Evolutionary conservation across 2,329 filamentous ascomycete genomes (phyloP).

Genomic region (Fusarium penzigii): DNA sequence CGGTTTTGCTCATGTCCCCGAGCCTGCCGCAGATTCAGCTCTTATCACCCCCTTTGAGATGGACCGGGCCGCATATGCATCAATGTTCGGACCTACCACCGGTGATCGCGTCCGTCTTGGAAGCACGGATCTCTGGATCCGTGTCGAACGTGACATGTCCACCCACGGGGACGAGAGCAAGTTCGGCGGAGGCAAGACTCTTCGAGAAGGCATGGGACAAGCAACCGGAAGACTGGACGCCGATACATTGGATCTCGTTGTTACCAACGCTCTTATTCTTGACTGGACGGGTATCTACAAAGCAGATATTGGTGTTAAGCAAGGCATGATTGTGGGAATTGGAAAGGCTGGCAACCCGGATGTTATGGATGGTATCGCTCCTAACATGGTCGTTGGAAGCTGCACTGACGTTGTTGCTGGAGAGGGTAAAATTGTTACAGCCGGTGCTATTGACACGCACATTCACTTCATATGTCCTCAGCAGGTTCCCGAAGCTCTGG

Average conservation of each 20-base stretch:
- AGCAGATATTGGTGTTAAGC: conserved; percentile 91
- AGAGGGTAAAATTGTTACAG: conserved; percentile 87
- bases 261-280: conserved; percentile 86
- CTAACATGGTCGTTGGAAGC: conserved; percentile 78
- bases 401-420: conserved; percentile 91
- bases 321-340: conserved; percentile 82
- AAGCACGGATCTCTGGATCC: conserved; percentile 84
- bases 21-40: conserved; percentile 57
- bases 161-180: conserved; percentile 90
- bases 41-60: conserved; percentile 67
- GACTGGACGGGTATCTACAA: conserved; percentile 95
- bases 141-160: conserved; percentile 84
- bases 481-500: conserved; percentile 79
- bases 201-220: conserved; percentile 95
- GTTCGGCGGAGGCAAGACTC: conserved; percentile 91
- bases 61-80: conserved; percentile 75
- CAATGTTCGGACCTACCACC: conserved; percentile 91
- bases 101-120: conserved; percentile 84
- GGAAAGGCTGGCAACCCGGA: conserved; percentile 98
- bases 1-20: conserved; percentile 76
- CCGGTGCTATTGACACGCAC: conserved; percentile 86
- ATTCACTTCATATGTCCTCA: conserved; percentile 96
- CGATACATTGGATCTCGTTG: conserved; percentile 78
- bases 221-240: conserved; percentile 73
- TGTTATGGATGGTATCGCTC: conserved; percentile 84